Evolutionary conservation across 352 stramenopile genomes (phyloP).

Genomic region (Globisporangium acanthophoron): DNA sequence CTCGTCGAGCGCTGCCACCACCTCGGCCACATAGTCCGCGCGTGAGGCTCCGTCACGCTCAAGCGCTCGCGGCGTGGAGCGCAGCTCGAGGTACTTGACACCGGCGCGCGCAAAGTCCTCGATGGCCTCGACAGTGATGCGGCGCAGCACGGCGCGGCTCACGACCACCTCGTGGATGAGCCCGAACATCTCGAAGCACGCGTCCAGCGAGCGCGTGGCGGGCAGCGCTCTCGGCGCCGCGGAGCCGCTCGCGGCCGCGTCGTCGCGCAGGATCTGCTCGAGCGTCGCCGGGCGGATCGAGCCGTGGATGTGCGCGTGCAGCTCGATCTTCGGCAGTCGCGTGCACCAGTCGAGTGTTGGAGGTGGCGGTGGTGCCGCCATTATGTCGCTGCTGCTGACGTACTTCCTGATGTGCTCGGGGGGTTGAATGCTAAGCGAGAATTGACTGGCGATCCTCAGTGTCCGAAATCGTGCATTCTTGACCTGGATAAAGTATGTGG

Average conservation of each 20-base stretch:
- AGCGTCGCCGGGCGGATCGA: slow-evolving; percentile 69
- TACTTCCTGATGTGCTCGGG: background rate
- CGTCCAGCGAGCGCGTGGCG: slow-evolving; percentile 53
- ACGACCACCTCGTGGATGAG: slow-evolving; percentile 82
- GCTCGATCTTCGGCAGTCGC: slow-evolving; percentile 74
- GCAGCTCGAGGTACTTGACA: slow-evolving; percentile 81
- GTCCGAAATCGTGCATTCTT: too few relatives aligned
- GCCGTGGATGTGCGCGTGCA: slow-evolving; percentile 88
- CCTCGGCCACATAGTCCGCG: slow-evolving; percentile 64
- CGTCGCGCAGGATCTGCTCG: slow-evolving; percentile 49
- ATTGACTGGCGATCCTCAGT: too few relatives aligned
- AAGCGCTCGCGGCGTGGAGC: slow-evolving; percentile 70
- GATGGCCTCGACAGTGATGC: slow-evolving; percentile 73
- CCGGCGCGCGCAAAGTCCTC: slow-evolving; percentile 80
- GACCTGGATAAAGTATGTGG: too few relatives aligned
- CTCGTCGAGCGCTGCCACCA: slow-evolving; percentile 61
- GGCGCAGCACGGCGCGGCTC: slow-evolving; percentile 48
- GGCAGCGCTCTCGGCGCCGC: slow-evolving; percentile 29
- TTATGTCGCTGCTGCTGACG: background rate
- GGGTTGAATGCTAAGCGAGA: too few relatives aligned
- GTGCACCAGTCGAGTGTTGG: slow-evolving; percentile 41
- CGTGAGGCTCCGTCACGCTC: slow-evolving; percentile 45
- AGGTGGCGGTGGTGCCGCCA: background rate
- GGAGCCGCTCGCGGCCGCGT: slow-evolving; percentile 20
- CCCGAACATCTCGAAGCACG: slow-evolving; percentile 88